Evolutionary conservation across 2,329 filamentous ascomycete genomes (phyloP).

Genomic region (Pseudocercospora crystallina): DNA sequence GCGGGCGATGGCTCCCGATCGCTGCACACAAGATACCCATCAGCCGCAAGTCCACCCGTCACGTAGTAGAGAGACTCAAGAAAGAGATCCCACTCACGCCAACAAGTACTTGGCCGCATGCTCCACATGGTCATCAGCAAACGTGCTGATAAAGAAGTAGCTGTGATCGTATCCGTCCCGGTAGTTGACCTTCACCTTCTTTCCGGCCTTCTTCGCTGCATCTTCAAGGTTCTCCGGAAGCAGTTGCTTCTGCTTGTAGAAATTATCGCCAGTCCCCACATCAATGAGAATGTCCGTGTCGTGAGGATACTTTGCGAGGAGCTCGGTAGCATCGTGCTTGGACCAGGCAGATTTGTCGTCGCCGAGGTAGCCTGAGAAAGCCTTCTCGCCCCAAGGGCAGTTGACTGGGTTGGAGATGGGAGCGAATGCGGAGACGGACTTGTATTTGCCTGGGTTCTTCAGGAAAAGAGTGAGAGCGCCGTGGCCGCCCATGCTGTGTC

Average conservation of each 20-base stretch:
- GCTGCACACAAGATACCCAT: slow-evolving; percentile 13
- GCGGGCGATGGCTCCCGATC: slow-evolving; percentile 3
- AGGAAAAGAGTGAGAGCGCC: slow-evolving; percentile 90
- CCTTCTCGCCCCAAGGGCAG: slow-evolving; percentile 94
- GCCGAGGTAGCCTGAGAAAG: slow-evolving; percentile 87
- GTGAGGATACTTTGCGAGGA: slow-evolving; percentile 73
- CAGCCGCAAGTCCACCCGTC: slow-evolving; percentile 5
- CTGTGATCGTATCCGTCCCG: slow-evolving; percentile 94
- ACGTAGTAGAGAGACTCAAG: background rate
- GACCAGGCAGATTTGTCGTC: slow-evolving; percentile 73
- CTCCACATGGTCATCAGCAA: slow-evolving; percentile 85
- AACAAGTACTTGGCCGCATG: slow-evolving; percentile 82
- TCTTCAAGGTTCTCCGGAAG: slow-evolving; percentile 88
- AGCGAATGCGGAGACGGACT: slow-evolving; percentile 26
- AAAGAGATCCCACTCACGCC: slow-evolving; percentile 19
- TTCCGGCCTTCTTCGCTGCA: slow-evolving; percentile 73
- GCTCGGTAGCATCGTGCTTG: slow-evolving; percentile 87
- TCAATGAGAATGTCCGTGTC: slow-evolving; percentile 80
- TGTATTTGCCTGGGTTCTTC: slow-evolving; percentile 86
- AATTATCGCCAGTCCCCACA: slow-evolving; percentile 91
- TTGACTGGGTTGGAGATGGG: slow-evolving; percentile 44
- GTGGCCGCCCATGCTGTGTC: slow-evolving; percentile 97
- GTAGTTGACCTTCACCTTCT: slow-evolving; percentile 75
- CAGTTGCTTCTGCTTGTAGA: slow-evolving; percentile 91
- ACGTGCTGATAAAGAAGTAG: slow-evolving; percentile 93